These are phyloP conservation scores for Rhizopogon salebrosus DNA, from an alignment of 768 basidiomycete genomes.

Conservation along the genomic window DNA sequence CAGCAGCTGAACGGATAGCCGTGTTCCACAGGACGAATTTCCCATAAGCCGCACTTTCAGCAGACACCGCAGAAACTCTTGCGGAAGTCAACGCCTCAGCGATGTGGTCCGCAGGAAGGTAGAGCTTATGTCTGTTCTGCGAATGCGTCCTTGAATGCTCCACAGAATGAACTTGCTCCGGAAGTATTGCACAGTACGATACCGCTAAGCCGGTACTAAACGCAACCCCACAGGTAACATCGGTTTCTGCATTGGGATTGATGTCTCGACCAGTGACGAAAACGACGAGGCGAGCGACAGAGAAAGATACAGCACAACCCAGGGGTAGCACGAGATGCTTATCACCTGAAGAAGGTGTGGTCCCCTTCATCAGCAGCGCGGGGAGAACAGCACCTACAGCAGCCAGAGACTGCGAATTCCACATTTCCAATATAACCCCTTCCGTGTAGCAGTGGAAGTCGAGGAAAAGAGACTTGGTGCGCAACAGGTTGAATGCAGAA, in stretches of 20 bases:
- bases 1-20: conserved; percentile 54
- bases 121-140: conserved; percentile 48
- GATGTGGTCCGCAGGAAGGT: conserved; percentile 47
- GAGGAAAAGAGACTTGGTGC: conserved; percentile 36
- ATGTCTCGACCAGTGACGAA: conserved; percentile 78
- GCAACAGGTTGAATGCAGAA: conserved; percentile 33
- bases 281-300: conserved; percentile 57
- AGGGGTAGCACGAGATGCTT: conserved; percentile 39
- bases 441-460: conserved; percentile 50
- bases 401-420: conserved; percentile 55
- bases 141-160: conserved; percentile 26
- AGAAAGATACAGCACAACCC: conserved; percentile 51
- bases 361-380: conserved; percentile 22
- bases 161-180: conserved; percentile 13
- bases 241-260: conserved; percentile 62
- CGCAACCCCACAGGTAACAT: conserved; percentile 66
- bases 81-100: conserved; percentile 41
- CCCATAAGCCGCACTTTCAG: conserved; percentile 37
- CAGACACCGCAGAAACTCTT: conserved; percentile 25
- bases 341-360: conserved; percentile 6
- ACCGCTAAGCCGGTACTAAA: conserved; percentile 48
- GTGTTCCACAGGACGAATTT: conserved; percentile 42
- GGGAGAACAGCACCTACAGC: conserved; percentile 48
- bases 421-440: conserved; percentile 59
- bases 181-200: conserved; percentile 47